These are phyloP conservation scores for Tolypocladium tundrense DNA, from an alignment of 2,329 filamentous ascomycete species.

Conservation along the genomic window DNA sequence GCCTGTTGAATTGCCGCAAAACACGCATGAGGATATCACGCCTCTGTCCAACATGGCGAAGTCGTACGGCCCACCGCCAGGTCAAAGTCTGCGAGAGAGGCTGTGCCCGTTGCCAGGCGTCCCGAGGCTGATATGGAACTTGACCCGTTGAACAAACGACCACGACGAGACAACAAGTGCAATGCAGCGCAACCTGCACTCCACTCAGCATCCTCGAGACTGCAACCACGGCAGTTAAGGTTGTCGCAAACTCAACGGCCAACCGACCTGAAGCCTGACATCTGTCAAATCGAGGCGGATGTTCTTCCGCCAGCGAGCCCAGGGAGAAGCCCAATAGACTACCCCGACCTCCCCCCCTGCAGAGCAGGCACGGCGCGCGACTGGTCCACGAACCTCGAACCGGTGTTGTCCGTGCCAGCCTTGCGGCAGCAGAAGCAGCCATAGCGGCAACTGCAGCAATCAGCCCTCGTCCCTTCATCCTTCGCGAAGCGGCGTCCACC, in stretches of 20 bases:
- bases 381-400: not conserved
- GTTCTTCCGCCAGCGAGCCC: not conserved
- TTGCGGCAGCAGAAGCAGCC: not conserved
- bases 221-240: not conserved
- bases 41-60: not conserved
- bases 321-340: not conserved
- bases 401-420: not conserved
- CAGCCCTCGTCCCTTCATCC: not conserved
- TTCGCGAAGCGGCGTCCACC: not conserved
- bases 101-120: not conserved
- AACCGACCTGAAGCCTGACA: not conserved
- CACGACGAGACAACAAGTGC: not conserved
- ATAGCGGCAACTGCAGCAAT: not conserved
- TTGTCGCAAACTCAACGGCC: not conserved
- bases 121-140: not conserved
- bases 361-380: not conserved
- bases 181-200: not conserved
- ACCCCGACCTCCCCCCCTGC: not conserved
- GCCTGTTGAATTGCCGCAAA: not conserved
- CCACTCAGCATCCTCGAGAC: not conserved
- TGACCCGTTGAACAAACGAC: not conserved
- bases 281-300: not conserved
- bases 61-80: not conserved
- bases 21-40: not conserved
- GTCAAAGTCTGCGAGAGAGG: not conserved